Evolutionary conservation across 805 yeast genomes (phyloP), one percentile per base, ranked within the genome.

Genomic region (Yamadazyma kitorensis): DNA sequence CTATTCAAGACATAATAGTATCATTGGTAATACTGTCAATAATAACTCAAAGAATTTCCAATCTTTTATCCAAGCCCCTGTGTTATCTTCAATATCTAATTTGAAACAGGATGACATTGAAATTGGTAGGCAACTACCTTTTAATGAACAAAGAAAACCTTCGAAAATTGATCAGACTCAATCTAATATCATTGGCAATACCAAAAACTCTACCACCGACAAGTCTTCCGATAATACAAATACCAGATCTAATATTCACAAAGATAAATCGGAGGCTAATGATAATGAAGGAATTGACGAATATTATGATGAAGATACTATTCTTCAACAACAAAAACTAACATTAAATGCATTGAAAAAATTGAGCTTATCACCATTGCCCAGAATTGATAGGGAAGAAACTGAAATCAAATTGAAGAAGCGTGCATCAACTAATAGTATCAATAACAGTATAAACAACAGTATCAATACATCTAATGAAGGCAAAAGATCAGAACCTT

Each of bases 11-110:
- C 40, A 22, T 33, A 29, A 22, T 22, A 43, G 47, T 27, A 37
- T 35, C 9, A 29, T 39, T 9, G 31, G 61, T 55, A 34, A 61
- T 43, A 26, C 35, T 31, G 17, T 57, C 50, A 24, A 48, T 45
- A 26, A 52, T 19, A 38, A 54, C 57, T 38, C 52, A 26, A 50
- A 61, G 44, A 61, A 68, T 47, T 64, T 65, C 50, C 73, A 68
- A 50, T 58, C 67, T 15, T 66, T 62, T 38, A 68, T 68, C 34
- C 73, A 68, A 48, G 73, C 72, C 1, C 73, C 73, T 1, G 72
- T 65, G 4, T 49, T 68, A 28, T 61, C 67, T 24, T 54, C 62
- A 37, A 59, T 63, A 26, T 40, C 65, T 13, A 61, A 56, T 31
- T 45, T 55, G 27, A 60, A 54, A 24, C 47, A 44, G 14, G 62